Evolutionary conservation across 73 alveolate species (phyloP).

Genomic region (Blepharisma stoltei): DNA sequence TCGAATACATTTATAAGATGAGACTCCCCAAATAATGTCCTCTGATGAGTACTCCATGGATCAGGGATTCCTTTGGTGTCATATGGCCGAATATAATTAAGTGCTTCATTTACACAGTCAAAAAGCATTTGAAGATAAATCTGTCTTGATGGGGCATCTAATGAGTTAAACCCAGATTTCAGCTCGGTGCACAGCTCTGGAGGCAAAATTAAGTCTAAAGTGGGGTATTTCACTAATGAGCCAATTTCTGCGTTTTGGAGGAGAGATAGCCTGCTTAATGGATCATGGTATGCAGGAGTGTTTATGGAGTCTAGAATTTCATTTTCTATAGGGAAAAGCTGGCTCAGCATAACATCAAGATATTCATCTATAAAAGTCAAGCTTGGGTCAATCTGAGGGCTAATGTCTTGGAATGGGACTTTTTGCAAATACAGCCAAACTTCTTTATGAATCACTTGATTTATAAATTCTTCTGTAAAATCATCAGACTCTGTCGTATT

Average conservation of each 20-base stretch:
- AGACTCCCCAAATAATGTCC: slow-evolving; percentile 34
- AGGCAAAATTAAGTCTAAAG: slow-evolving; percentile 4
- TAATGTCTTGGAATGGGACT: background rate
- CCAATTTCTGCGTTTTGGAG: slow-evolving; percentile 7
- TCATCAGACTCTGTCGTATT: no score
- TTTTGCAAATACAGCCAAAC: background rate
- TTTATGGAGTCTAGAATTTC: background rate
- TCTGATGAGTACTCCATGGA: slow-evolving; percentile 49
- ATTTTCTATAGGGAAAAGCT: background rate
- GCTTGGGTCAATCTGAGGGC: background rate
- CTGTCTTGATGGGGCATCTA: background rate
- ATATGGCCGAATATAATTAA: slow-evolving; percentile 49
- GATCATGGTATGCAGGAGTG: slow-evolving; percentile 22
- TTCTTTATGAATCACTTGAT: background rate
- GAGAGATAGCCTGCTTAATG: background rate
- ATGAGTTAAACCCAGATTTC: background rate
- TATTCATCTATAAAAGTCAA: background rate
- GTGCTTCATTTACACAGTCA: slow-evolving; percentile 53
- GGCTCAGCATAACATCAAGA: background rate
- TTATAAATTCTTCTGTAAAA: no score
- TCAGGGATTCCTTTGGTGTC: slow-evolving; percentile 55
- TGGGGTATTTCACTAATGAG: background rate
- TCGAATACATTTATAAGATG: slow-evolving; percentile 38
- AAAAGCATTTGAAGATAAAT: slow-evolving; percentile 40
- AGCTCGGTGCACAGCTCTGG: background rate